Conservation (phyloP, 805 yeast genomes). For the Ogataea minuta region DNA sequence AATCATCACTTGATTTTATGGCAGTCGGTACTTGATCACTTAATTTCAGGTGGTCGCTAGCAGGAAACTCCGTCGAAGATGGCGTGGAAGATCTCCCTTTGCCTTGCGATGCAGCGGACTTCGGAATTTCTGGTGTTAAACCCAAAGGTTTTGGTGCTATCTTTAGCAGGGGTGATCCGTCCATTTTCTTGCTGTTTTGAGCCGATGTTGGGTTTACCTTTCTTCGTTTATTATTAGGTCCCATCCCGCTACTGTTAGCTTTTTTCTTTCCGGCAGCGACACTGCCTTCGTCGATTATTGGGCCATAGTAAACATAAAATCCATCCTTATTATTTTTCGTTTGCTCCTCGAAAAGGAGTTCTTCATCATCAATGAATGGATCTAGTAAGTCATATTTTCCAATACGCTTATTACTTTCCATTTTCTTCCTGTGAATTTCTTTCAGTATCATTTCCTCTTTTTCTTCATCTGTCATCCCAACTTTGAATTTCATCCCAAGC, state of each 20-base stretch:
- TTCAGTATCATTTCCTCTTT: constrained; percentile 32
- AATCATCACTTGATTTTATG: not conserved
- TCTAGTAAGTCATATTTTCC: constrained; percentile 92
- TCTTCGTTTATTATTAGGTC: constrained; percentile 5
- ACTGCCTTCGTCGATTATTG: constrained; percentile 61
- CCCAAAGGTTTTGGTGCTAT: constrained; percentile 12
- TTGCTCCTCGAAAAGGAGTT: constrained; percentile 88
- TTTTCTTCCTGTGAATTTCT: constrained; percentile 38
- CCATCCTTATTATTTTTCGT: constrained; percentile 93
- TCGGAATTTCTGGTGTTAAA: not conserved
- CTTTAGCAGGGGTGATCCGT: constrained; percentile 10
- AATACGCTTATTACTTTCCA: constrained; percentile 62
- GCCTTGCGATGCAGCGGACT: not conserved
- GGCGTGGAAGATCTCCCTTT: not conserved
- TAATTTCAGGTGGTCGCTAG: not conserved
- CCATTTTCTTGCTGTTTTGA: constrained; percentile 5
- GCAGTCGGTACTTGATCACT: not conserved
- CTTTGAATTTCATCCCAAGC: constrained; percentile 30
- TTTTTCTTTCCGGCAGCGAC: constrained; percentile 11
- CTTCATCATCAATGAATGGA: constrained; percentile 96
- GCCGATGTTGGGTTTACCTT: constrained; percentile 4
- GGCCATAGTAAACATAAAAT: constrained; percentile 93
- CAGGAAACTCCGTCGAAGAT: not conserved
- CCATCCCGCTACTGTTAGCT: constrained; percentile 2
- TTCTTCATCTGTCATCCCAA: constrained; percentile 34